Evolutionary conservation across 352 stramenopile genomes (phyloP).

Genomic region (Phytophthora europaea): DNA sequence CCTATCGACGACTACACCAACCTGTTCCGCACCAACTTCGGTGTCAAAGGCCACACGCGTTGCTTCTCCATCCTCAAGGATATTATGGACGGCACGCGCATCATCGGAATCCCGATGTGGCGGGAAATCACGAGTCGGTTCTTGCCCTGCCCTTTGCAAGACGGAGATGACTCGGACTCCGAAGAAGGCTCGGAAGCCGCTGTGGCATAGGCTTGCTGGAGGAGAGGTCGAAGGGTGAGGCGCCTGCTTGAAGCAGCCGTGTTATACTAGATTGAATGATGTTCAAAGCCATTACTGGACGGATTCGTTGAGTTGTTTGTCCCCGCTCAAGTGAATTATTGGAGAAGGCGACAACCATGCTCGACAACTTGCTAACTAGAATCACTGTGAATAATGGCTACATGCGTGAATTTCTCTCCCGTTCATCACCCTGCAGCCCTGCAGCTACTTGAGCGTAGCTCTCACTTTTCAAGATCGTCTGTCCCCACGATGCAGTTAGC

Average conservation of each 20-base stretch:
- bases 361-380: background rate
- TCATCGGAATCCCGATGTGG: constrained; percentile 59
- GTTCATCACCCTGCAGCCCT: background rate
- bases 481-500: background rate
- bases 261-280: background rate
- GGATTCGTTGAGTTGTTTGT: background rate
- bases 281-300: background rate
- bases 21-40: constrained; percentile 60
- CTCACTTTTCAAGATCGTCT: background rate
- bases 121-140: constrained; percentile 49
- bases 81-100: constrained; percentile 35
- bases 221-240: background rate
- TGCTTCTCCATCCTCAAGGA: constrained; percentile 60
- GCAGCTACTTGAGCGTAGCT: background rate
- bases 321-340: too few relatives aligned
- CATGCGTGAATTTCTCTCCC: background rate
- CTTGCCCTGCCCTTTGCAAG: constrained; percentile 37
- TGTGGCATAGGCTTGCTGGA: background rate
- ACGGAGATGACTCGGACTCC: background rate
- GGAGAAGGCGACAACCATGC: too few relatives aligned
- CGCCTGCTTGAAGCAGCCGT: background rate
- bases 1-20: constrained; percentile 52
- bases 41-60: constrained; percentile 48
- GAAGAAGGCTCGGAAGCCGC: background rate
- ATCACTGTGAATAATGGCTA: background rate